A percentile compares a stretch with the other conserved stretches of the same genome.
phyloP scores from a whole-genome alignment of 495 filamentous ascomycete species.

The Trichoderma asperelloides region DNA sequence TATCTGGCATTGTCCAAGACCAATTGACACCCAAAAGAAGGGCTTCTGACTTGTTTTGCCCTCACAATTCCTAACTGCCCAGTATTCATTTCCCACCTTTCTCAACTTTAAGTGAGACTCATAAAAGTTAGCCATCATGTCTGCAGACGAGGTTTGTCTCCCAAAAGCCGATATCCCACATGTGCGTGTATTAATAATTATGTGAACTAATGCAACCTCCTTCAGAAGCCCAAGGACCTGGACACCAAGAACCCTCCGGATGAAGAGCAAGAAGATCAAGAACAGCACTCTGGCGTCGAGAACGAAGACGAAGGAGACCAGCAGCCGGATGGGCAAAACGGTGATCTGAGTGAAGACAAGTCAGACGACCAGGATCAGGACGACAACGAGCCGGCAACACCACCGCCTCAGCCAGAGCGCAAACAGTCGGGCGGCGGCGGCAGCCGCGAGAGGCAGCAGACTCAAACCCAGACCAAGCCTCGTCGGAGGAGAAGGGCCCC shows the following conservation, averaged over 20 bases:
- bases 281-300: neutral
- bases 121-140: neutral
- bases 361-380: neutral
- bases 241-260: neutral
- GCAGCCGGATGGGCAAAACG: neutral
- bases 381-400: slow-evolving; percentile 2
- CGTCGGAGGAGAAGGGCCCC: slow-evolving; percentile 5
- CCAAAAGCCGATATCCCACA: neutral
- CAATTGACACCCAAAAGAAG: neutral
- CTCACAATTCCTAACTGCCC: neutral
- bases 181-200: neutral
- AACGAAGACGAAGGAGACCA: neutral
- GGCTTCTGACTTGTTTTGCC: neutral
- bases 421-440: neutral
- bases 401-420: neutral
- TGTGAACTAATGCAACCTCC: neutral
- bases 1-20: neutral
- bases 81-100: neutral
- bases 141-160: slow-evolving; percentile 3
- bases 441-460: neutral
- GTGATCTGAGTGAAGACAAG: slow-evolving; percentile 3
- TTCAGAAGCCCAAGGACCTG: slow-evolving; percentile 10
- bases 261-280: neutral
- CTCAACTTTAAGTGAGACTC: neutral
- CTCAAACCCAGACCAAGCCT: neutral